Conservation (phyloP, 1,284 basidiomycete genomes). For the Leucoagaricus sp. region DNA sequence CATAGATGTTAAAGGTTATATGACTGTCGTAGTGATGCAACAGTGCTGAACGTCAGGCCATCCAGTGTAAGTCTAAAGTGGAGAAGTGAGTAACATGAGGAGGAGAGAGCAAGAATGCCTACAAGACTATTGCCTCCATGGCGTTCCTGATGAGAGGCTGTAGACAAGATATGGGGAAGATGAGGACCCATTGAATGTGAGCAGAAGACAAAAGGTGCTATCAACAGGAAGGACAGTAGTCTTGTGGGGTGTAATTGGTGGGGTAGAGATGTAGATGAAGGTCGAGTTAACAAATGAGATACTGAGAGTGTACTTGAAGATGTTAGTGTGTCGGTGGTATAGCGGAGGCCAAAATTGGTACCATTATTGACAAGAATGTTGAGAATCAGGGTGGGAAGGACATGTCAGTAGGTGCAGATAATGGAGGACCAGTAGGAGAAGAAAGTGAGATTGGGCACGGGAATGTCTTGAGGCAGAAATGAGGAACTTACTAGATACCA, state of each 20-base stretch:
- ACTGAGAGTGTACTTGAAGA: no score
- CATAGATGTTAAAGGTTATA: conserved; percentile 25
- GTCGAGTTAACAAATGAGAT: no score
- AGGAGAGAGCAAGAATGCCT: neutral
- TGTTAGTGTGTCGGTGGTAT: no score
- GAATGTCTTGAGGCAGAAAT: neutral
- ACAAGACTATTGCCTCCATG: neutral
- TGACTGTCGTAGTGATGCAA: conserved; percentile 28
- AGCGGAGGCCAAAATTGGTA: no score
- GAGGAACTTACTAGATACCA: no score
- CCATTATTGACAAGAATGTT: no score
- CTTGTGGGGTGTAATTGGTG: conserved; percentile 12
- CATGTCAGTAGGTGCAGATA: no score
- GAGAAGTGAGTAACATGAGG: neutral
- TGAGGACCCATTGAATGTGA: neutral
- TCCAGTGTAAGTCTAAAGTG: conserved; percentile 26
- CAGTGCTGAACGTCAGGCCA: conserved; percentile 33
- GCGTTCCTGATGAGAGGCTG: no score
- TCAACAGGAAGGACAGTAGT: neutral
- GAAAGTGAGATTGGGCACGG: neutral
- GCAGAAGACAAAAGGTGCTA: conserved; percentile 10
- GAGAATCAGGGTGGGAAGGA: no score
- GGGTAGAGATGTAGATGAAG: no score
- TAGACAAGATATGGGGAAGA: conserved; percentile 8
- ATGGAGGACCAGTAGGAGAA: conserved; percentile 15